Conservation (phyloP, 148 eudicot species). For the Persicaria maculosa region DNA sequence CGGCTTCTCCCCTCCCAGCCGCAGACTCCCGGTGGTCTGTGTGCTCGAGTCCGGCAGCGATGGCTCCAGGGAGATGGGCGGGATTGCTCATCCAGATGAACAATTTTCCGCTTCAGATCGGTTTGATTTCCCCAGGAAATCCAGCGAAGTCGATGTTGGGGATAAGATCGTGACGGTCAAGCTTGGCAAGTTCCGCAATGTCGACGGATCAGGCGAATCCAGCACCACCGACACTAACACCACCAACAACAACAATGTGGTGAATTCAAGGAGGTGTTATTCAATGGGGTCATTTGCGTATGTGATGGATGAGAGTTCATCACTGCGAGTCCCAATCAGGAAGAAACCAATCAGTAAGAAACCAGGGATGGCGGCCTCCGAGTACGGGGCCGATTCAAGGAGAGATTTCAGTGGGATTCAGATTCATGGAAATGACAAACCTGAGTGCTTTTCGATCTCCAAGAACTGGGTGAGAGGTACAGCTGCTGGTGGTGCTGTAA, state of each 20-base stretch:
- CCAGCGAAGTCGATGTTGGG: neutral
- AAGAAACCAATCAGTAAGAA: conserved; percentile 9
- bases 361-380: conserved; percentile 55
- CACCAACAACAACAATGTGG: conserved; percentile 18
- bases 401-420: conserved; percentile 42
- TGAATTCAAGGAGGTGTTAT: conserved; percentile 60
- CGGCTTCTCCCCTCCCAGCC: conserved; percentile 25
- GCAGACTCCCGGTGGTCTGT: conserved; percentile 42
- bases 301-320: conserved; percentile 65
- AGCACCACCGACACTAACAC: conserved; percentile 10
- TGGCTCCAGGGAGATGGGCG: conserved; percentile 43
- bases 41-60: conserved; percentile 73
- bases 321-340: conserved; percentile 63
- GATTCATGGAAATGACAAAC: neutral
- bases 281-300: conserved; percentile 98
- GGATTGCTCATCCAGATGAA: too few species aligned
- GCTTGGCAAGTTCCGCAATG: conserved; percentile 73
- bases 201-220: conserved; percentile 43
- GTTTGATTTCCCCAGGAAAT: neutral
- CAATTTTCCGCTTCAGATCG: too few species aligned
- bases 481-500: neutral
- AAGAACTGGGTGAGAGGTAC: conserved; percentile 29
- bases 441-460: conserved; percentile 64
- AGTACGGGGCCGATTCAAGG: conserved; percentile 65
- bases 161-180: conserved; percentile 57